phyloP scores from a whole-genome alignment of 345 rosid species.

The Hevea brasiliensis region DNA sequence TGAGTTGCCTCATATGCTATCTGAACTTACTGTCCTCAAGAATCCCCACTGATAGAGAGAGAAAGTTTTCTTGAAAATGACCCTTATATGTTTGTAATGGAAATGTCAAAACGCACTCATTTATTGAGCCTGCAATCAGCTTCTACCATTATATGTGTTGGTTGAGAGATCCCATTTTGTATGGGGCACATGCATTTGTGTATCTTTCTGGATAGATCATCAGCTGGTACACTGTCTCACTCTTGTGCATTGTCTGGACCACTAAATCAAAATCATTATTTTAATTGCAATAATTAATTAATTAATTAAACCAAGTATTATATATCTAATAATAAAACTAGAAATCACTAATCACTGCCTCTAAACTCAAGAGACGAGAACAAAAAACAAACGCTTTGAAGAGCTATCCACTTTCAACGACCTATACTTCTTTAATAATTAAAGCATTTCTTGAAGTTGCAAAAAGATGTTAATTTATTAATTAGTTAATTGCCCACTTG shows the following conservation, averaged over 20 bases:
- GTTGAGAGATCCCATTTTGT: constrained; percentile 4
- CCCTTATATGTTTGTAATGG: no score
- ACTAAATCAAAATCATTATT: background rate
- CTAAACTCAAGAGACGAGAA: background rate
- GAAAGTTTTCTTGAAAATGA: background rate
- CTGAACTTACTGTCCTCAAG: constrained; percentile 1
- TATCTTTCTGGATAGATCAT: background rate
- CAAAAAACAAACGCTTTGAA: background rate
- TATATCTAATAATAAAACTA: no score
- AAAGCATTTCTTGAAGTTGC: constrained; percentile 14
- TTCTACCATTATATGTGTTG: background rate
- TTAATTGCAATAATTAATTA: background rate
- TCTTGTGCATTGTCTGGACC: background rate
- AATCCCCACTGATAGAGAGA: background rate
- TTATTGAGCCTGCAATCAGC: background rate
- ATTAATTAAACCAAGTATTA: no score
- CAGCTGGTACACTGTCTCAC: background rate
- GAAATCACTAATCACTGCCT: no score
- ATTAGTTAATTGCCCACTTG: background rate
- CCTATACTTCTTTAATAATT: constrained; percentile 5
- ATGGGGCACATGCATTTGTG: constrained; percentile 17
- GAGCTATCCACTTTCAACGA: constrained; percentile 7
- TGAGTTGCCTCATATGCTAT: constrained; percentile 5
- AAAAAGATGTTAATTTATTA: background rate
- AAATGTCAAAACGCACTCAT: background rate